A percentile compares a stretch with the other conserved stretches of the same genome.
Conservation (phyloP, 2,329 filamentous ascomycete species). For the Sporothrix humicola region DNA sequence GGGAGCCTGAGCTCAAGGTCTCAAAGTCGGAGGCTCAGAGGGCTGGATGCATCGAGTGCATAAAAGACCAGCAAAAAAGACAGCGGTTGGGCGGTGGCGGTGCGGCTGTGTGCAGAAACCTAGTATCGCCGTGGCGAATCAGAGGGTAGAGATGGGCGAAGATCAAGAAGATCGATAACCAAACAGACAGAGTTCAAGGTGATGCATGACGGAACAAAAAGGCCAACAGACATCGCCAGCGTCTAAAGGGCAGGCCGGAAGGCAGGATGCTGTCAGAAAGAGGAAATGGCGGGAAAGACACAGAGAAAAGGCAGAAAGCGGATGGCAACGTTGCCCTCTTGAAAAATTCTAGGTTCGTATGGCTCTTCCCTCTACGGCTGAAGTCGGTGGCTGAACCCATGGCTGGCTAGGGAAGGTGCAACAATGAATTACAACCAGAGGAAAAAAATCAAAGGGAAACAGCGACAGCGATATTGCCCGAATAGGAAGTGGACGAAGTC, state of each 20-base stretch:
- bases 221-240: not conserved
- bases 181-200: not conserved
- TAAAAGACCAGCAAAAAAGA: not conserved
- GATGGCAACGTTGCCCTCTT: slow-evolving; percentile 13
- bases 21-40: not conserved
- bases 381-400: slow-evolving; percentile 6
- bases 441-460: not conserved
- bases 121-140: not conserved
- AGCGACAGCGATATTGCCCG: not conserved
- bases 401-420: not conserved
- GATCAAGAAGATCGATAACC: no score
- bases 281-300: not conserved
- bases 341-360: no score
- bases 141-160: not conserved
- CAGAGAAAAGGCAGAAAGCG: not conserved
- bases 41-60: not conserved
- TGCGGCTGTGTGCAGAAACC: not conserved
- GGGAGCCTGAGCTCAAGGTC: not conserved
- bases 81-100: not conserved
- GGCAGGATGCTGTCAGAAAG: not conserved
- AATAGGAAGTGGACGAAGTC: not conserved
- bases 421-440: not conserved
- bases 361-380: not conserved
- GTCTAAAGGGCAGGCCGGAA: not conserved
- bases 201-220: not conserved